phyloP scores from a whole-genome alignment of 768 basidiomycete genomes.

The Boletus tomentosulus region DNA sequence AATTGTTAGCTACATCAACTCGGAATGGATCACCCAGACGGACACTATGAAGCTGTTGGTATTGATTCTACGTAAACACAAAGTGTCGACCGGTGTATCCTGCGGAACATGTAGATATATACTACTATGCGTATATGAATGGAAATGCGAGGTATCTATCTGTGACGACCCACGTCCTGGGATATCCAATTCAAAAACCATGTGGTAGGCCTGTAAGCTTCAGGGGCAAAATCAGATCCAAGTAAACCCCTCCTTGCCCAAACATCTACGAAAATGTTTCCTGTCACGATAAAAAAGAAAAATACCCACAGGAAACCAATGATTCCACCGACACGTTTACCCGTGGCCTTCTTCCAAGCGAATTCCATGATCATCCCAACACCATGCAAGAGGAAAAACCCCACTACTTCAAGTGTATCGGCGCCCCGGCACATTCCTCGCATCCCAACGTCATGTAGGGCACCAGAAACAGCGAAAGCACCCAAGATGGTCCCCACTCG shows the following conservation, averaged over 20 bases:
- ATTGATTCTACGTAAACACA: too few relatives aligned
- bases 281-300: conserved; percentile 46
- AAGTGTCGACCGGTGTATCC: too few relatives aligned
- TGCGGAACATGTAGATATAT: too few relatives aligned
- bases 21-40: too few relatives aligned
- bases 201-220: conserved; percentile 14
- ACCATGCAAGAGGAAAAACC: conserved; percentile 57
- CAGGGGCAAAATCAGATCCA: conserved; percentile 8
- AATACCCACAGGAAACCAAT: conserved; percentile 50
- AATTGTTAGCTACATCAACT: too few relatives aligned
- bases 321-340: conserved; percentile 45
- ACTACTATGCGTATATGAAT: too few relatives aligned
- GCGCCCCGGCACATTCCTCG: conserved; percentile 56
- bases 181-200: conserved; percentile 15
- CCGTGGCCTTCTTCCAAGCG: conserved; percentile 41
- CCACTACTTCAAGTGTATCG: conserved; percentile 39
- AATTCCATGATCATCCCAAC: conserved; percentile 49
- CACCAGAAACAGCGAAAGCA: conserved; percentile 55
- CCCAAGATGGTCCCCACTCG: conserved; percentile 49
- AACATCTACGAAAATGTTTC: conserved; percentile 44
- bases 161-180: neutral
- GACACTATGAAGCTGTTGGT: too few relatives aligned
- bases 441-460: conserved; percentile 53
- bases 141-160: neutral
- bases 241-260: conserved; percentile 24